Evolutionary conservation across 2,329 filamentous ascomycete species (phyloP).

Genomic region (Alternaria rosae): DNA sequence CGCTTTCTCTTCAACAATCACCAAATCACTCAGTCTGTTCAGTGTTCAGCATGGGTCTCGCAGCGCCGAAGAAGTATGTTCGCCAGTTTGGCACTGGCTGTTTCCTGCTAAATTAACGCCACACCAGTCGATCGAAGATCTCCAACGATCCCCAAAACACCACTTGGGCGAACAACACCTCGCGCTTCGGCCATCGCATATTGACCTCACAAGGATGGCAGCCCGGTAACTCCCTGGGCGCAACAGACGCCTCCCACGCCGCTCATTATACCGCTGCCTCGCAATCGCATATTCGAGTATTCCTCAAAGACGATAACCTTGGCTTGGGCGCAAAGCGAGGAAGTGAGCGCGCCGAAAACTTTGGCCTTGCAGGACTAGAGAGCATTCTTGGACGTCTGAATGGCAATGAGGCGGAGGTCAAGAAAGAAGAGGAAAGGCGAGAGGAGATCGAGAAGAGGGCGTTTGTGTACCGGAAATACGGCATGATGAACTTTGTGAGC

Average conservation of each 20-base stretch:
- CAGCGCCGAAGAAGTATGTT: slow-evolving; percentile 70
- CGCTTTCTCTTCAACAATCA: slow-evolving; percentile 15
- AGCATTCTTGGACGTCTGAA: slow-evolving; percentile 88
- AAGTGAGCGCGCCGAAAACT: slow-evolving; percentile 72
- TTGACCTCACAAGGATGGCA: slow-evolving; percentile 89
- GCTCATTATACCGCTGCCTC: slow-evolving; percentile 81
- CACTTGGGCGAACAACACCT: slow-evolving; percentile 83
- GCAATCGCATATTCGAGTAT: slow-evolving; percentile 82
- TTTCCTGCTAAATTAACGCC: slow-evolving; percentile 17
- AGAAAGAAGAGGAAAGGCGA: slow-evolving; percentile 72
- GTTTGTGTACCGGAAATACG: slow-evolving; percentile 79
- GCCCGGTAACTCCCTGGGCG: slow-evolving; percentile 83
- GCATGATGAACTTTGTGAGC: slow-evolving; percentile 82
- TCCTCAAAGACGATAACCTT: slow-evolving; percentile 88
- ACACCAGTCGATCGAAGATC: slow-evolving; percentile 70
- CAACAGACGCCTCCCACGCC: slow-evolving; percentile 75
- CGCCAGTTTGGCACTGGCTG: background rate
- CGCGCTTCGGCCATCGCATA: slow-evolving; percentile 87
- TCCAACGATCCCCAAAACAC: slow-evolving; percentile 95
- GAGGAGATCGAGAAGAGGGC: slow-evolving; percentile 75
- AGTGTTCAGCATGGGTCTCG: slow-evolving; percentile 67
- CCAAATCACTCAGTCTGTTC: slow-evolving; percentile 7
- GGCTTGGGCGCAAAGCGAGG: slow-evolving; percentile 84
- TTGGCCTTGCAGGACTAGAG: slow-evolving; percentile 86
- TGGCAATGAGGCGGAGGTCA: slow-evolving; percentile 78